Conservation (phyloP, 2,329 filamentous ascomycete genomes). For the Aspergillus carbonarius region DNA sequence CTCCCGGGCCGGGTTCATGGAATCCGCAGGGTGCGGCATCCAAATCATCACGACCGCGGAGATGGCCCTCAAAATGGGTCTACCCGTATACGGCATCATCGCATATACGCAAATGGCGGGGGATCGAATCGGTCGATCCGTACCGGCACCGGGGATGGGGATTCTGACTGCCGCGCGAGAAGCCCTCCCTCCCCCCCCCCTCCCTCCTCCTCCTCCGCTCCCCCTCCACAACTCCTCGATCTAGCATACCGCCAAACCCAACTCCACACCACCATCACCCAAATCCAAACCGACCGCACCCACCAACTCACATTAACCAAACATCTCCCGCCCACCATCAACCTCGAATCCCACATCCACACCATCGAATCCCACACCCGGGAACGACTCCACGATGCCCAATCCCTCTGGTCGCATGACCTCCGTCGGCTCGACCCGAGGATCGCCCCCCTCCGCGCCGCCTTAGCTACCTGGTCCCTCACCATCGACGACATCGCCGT, state of each 20-base stretch:
- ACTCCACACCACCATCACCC: not conserved
- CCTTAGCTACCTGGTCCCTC: not conserved
- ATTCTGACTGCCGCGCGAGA: constrained; percentile 74
- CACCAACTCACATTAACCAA: not conserved
- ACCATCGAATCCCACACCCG: not conserved
- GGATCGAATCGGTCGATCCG: constrained; percentile 94
- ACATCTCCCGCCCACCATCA: not conserved
- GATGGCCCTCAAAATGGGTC: constrained; percentile 11
- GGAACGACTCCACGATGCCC: not conserved
- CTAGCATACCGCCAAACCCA: not conserved
- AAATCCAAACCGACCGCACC: not conserved
- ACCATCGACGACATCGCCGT: constrained; percentile 74
- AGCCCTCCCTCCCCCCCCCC: too few relatives aligned
- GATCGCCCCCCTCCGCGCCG: not conserved
- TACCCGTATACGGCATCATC: constrained; percentile 10
- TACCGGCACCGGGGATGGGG: constrained; percentile 91
- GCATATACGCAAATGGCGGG: constrained; percentile 53
- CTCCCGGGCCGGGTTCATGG: constrained; percentile 95
- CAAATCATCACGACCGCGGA: constrained; percentile 9
- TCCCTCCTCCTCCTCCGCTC: too few relatives aligned
- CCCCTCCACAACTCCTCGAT: not conserved
- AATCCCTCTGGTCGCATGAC: not conserved
- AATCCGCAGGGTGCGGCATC: constrained; percentile 86
- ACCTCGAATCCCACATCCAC: not conserved
- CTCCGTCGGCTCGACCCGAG: not conserved